A percentile compares a stretch with the other conserved stretches of the same genome.
phyloP scores from a whole-genome alignment of 306 rosid species.

The Cicer judaicum region DNA sequence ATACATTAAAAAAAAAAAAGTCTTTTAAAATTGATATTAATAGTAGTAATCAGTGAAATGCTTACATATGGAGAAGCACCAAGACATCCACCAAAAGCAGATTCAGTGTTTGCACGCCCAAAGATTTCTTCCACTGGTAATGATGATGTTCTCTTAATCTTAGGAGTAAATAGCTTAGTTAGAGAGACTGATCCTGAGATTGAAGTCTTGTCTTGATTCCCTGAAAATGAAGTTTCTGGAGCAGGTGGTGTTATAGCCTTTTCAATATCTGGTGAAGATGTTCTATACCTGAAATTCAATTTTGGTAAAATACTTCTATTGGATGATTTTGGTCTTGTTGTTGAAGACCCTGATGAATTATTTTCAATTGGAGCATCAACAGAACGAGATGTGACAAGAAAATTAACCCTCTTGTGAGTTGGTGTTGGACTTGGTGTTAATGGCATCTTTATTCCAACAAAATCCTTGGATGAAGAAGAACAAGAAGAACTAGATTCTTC shows the following conservation, averaged over 20 bases:
- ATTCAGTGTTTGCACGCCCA: conserved; percentile 58
- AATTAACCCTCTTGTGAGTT: conserved; percentile 79
- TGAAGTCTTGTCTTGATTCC: conserved; percentile 60
- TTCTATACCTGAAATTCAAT: conserved; percentile 60
- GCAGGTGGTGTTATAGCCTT: conserved; percentile 49
- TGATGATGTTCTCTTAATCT: conserved; percentile 82
- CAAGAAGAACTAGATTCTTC: conserved; percentile 38
- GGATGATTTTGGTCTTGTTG: conserved; percentile 71
- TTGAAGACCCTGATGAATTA: conserved; percentile 58
- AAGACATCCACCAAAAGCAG: conserved; percentile 60
- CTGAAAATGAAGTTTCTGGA: conserved; percentile 61
- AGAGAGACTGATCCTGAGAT: conserved; percentile 79
- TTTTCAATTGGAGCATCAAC: conserved; percentile 56
- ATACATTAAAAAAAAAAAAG: background rate
- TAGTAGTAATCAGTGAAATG: conserved; percentile 11
- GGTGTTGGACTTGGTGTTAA: conserved; percentile 78
- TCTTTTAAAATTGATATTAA: background rate
- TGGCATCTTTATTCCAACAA: conserved; percentile 74
- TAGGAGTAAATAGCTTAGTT: conserved; percentile 70
- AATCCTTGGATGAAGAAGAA: conserved; percentile 43
- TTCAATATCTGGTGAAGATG: conserved; percentile 64
- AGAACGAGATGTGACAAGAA: conserved; percentile 65
- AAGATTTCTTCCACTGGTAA: conserved; percentile 77
- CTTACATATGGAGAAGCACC: conserved; percentile 71
- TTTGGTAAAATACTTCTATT: conserved; percentile 73